phyloP scores from a whole-genome alignment of 768 basidiomycete species.

The Phallus indusiatus region DNA sequence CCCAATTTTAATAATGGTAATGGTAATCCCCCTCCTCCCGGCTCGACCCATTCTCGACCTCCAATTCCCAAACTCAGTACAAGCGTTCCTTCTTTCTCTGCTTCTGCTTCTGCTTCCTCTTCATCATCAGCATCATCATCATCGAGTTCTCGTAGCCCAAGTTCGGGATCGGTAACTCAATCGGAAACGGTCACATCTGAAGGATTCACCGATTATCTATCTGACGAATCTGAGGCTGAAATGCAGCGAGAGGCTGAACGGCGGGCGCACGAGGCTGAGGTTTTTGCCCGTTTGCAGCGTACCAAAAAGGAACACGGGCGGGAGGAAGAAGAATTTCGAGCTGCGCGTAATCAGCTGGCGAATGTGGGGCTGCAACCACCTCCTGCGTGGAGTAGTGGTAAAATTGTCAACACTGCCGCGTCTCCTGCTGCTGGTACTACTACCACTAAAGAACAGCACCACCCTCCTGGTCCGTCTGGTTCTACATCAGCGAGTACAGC shows the following conservation, averaged over 20 bases:
- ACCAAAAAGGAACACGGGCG: conserved; percentile 37
- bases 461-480: not conserved
- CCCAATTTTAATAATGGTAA: not conserved
- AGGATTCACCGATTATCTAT: conserved; percentile 84
- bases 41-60: conserved; percentile 2
- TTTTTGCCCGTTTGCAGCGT: conserved; percentile 66
- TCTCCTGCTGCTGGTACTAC: too few species aligned
- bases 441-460: not conserved
- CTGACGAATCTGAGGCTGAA: conserved; percentile 89
- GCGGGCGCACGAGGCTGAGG: conserved; percentile 21
- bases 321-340: conserved; percentile 75
- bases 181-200: conserved; percentile 67
- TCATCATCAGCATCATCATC: too few species aligned
- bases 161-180: conserved; percentile 12
- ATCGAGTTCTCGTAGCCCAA: conserved; percentile 9
- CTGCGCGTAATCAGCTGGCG: conserved; percentile 69
- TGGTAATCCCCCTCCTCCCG: not conserved
- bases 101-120: too few species aligned
- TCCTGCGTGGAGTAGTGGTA: conserved; percentile 60
- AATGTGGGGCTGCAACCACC: conserved; percentile 68
- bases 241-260: conserved; percentile 79
- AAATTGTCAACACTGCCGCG: conserved; percentile 5
- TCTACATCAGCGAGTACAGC: not conserved
- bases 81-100: too few species aligned
- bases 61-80: conserved; percentile 7